phyloP scores from a whole-genome alignment of 2,329 filamentous ascomycete species.

The Penicillium verrucosum region DNA sequence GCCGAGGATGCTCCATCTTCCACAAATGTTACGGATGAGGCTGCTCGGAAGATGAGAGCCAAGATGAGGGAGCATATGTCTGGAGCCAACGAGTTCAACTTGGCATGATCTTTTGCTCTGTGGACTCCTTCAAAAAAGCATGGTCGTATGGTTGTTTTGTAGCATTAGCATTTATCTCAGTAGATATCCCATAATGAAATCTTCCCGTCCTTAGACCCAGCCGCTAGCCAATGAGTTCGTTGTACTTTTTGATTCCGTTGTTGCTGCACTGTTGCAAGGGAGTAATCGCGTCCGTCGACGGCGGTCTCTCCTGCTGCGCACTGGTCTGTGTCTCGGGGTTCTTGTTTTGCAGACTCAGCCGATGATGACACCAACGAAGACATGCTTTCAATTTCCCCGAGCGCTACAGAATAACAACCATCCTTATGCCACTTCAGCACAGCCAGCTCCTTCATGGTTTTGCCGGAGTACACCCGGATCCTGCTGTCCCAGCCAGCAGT shows the following conservation, averaged over 20 bases:
- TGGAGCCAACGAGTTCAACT: slow-evolving; percentile 57
- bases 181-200: slow-evolving; percentile 96
- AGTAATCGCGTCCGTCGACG: slow-evolving; percentile 14
- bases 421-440: slow-evolving; percentile 93
- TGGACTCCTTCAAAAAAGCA: slow-evolving; percentile 4
- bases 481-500: slow-evolving; percentile 91
- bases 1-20: slow-evolving; percentile 25
- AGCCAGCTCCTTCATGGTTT: slow-evolving; percentile 79
- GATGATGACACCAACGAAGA: neutral
- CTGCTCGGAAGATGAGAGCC: slow-evolving; percentile 52
- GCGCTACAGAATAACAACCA: slow-evolving; percentile 77
- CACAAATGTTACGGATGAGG: slow-evolving; percentile 43
- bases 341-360: neutral
- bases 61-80: slow-evolving; percentile 52
- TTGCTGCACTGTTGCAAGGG: slow-evolving; percentile 56
- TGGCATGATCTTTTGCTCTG: slow-evolving; percentile 42
- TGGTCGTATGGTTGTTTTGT: slow-evolving; percentile 26
- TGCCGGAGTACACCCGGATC: slow-evolving; percentile 75
- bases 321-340: neutral
- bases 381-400: slow-evolving; percentile 49
- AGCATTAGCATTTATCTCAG: slow-evolving; percentile 42
- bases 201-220: slow-evolving; percentile 90
- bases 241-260: slow-evolving; percentile 63
- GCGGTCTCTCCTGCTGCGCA: slow-evolving; percentile 1
- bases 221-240: slow-evolving; percentile 81